Percentiles rank a stretch among this genome's conserved stretches.
These are phyloP conservation scores for Wilcoxina mikolae DNA, from an alignment of 495 filamentous ascomycete species.

Conservation along the genomic window DNA sequence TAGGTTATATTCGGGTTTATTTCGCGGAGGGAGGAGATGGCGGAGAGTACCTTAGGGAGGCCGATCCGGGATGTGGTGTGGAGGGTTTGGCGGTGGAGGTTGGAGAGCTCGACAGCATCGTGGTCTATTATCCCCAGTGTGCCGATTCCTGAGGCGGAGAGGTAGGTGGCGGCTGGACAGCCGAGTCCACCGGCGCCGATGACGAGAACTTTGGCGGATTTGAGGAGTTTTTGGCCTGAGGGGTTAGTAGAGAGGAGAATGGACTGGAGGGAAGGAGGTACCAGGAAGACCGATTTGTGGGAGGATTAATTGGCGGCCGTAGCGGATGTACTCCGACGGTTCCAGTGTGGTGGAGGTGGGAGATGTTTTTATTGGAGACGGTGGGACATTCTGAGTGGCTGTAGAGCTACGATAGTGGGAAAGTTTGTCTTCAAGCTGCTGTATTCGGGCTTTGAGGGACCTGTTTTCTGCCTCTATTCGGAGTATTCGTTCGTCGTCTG, in stretches of 20 bases:
- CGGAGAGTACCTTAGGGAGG: slow-evolving; percentile 67
- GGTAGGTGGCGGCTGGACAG: slow-evolving; percentile 78
- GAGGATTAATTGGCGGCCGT: slow-evolving; percentile 86
- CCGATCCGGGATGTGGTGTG: slow-evolving; percentile 58
- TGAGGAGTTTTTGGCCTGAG: slow-evolving; percentile 64
- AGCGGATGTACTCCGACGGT: slow-evolving; percentile 60
- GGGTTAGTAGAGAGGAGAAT: slow-evolving; percentile 4
- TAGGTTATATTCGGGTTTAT: slow-evolving; percentile 14
- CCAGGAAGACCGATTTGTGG: slow-evolving; percentile 69
- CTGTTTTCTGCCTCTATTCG: slow-evolving; percentile 11
- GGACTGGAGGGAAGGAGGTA: slow-evolving; percentile 19
- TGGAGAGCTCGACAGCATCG: slow-evolving; percentile 74
- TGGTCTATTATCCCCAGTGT: slow-evolving; percentile 75
- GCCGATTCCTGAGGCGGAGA: slow-evolving; percentile 75
- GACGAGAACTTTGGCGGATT: slow-evolving; percentile 55
- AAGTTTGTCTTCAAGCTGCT: slow-evolving; percentile 16
- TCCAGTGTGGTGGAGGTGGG: background rate
- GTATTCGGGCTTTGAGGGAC: slow-evolving; percentile 9
- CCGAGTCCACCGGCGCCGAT: slow-evolving; percentile 89
- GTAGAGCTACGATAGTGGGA: background rate
- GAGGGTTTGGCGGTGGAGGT: slow-evolving; percentile 83
- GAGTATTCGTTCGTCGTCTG: background rate
- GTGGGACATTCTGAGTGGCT: no score
- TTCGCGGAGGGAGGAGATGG: slow-evolving; percentile 47
- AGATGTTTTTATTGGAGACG: background rate